Percentiles rank a stretch among this genome's conserved stretches.
phyloP scores from a whole-genome alignment of 192 early-diverging fungal genomes.

The Funneliformis geosporum region DNA sequence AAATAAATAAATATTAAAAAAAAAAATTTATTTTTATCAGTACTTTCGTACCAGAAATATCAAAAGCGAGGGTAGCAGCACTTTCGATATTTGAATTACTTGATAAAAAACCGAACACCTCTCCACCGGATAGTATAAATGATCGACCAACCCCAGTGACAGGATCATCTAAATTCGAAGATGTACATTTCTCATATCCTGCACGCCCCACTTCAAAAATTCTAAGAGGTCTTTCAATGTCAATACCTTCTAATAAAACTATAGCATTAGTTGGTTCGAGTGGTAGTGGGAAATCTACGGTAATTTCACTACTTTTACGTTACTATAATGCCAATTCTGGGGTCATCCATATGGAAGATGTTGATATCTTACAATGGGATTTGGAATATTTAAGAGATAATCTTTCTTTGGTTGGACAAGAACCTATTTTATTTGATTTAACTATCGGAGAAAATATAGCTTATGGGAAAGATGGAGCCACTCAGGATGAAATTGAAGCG shows the following conservation, averaged over 20 bases:
- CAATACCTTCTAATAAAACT: conserved; percentile 60
- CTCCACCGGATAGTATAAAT: conserved; percentile 44
- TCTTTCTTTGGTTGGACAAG: conserved; percentile 85
- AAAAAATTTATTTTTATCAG: conserved; percentile 8
- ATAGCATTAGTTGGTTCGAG: conserved; percentile 85
- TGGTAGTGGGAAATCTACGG: conserved; percentile 82
- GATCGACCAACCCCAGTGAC: conserved; percentile 37
- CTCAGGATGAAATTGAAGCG: conserved; percentile 52
- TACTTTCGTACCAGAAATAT: conserved; percentile 69
- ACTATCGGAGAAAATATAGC: conserved; percentile 86
- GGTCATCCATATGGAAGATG: conserved; percentile 60
- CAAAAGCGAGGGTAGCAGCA: conserved; percentile 74
- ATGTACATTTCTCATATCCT: conserved; percentile 69
- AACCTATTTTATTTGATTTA: conserved; percentile 87
- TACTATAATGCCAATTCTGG: conserved; percentile 78
- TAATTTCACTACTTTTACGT: conserved; percentile 65
- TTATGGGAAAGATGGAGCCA: conserved; percentile 56
- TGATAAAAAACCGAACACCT: conserved; percentile 68
- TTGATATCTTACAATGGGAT: conserved; percentile 60
- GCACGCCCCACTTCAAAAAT: conserved; percentile 59
- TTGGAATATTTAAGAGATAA: conserved; percentile 62
- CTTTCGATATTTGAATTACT: conserved; percentile 66
- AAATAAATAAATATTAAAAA: background rate
- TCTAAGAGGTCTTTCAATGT: conserved; percentile 58
- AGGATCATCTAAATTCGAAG: conserved; percentile 52